Percentiles rank a stretch among this genome's conserved stretches.
phyloP scores from a whole-genome alignment of 164 flowering plant genomes.

The Tetracentron sinense region DNA sequence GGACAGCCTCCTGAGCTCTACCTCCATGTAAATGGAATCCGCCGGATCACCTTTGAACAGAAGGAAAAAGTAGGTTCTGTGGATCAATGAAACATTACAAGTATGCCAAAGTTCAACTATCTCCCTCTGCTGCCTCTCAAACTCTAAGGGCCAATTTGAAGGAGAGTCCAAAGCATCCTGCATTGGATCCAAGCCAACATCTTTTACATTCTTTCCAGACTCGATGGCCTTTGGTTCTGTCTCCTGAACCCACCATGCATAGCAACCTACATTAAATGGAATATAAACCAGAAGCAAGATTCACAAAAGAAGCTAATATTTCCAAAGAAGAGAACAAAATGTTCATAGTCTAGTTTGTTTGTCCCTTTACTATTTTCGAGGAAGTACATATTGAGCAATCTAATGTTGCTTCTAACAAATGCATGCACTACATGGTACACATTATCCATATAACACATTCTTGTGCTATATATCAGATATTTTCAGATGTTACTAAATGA shows the following conservation, averaged over 20 bases:
- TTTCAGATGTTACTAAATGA: too few relatives aligned
- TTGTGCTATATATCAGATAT: too few relatives aligned
- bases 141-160: conserved; percentile 40
- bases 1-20: conserved; percentile 72
- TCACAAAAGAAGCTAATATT: not conserved
- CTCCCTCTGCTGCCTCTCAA: conserved; percentile 49
- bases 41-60: conserved; percentile 81
- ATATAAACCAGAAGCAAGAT: not conserved
- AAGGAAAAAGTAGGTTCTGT: conserved; percentile 79
- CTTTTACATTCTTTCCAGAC: conserved; percentile 34
- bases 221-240: conserved; percentile 20
- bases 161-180: conserved; percentile 30
- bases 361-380: too few relatives aligned
- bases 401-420: too few relatives aligned
- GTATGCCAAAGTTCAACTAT: conserved; percentile 78
- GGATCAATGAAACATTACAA: conserved; percentile 72
- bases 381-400: not conserved
- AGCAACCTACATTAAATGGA: not conserved
- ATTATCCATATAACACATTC: too few relatives aligned
- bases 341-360: too few relatives aligned
- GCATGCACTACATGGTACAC: too few relatives aligned
- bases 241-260: conserved; percentile 32
- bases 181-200: conserved; percentile 60
- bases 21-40: conserved; percentile 82
- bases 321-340: too few relatives aligned